Evolutionary conservation across 2,329 filamentous ascomycete genomes (phyloP), one percentile per base, ranked within the genome.

Genomic region (Aspergillus tanneri): DNA sequence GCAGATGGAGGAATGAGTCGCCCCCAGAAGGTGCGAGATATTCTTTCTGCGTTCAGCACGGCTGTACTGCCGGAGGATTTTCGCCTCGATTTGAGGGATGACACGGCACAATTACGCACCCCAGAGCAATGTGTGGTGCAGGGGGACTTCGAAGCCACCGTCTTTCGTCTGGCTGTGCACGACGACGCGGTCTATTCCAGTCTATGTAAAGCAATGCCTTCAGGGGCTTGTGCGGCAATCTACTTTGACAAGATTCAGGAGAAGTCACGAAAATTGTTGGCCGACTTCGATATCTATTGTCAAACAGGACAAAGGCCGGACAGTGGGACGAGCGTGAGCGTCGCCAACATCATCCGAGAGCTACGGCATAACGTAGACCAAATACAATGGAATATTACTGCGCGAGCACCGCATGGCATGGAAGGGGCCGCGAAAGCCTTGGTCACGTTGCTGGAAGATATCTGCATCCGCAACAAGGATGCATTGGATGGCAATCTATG

Each of bases 81-180:
- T 52, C 65, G 66, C 11, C 60, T 50, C 7, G 70, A 75, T 38
- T 58, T 73, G n/a, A 61, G 63, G 28, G 68, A 71, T 36, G 64
- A 64, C 19, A 61, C 62, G 3, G 58, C 59, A 12, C 60, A 67
- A 14, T 50, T 57, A 9, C 64, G 64, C 37, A 68, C 67, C 4
- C 61, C 67, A 10, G 70, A 72, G 39, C 66, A 74, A 42, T 73
- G 72, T 51, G 70, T 74, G 12, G 68, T 75, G 12, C 72, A 71
- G 47, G 70, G 68, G 2, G 72, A 75, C 49, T 65, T 76, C 10
- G 67, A 70, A 44, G 71, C 69, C 12, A 77, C 73, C 2, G 63
- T 75, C 49, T 73, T 76, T 54, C 65, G 71, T 19, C 67, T 74
- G 4, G 72, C 72, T 4, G 65, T 73, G 11, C 68, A 74, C 51